These are phyloP conservation scores for Hyaloscypha bicolor DNA, from an alignment of 495 filamentous ascomycete species.

Conservation along the genomic window DNA sequence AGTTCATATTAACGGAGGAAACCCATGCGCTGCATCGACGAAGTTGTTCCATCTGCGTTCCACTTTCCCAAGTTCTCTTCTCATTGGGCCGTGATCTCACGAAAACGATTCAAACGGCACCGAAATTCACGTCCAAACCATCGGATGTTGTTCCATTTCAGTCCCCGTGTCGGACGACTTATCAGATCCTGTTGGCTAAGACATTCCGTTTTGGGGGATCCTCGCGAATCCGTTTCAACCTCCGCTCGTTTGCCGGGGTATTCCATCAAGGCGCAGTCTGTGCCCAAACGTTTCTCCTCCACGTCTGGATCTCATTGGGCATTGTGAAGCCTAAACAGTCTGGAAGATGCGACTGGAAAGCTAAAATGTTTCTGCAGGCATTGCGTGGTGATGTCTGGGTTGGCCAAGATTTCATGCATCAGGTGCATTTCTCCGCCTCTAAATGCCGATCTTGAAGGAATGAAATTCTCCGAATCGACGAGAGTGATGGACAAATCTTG, in stretches of 20 bases:
- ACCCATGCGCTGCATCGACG: neutral
- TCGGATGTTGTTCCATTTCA: conserved; percentile 9
- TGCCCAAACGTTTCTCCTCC: neutral
- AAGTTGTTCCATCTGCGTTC: neutral
- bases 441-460: neutral
- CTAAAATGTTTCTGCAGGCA: conserved; percentile 1
- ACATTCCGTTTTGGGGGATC: conserved; percentile 14
- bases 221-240: conserved; percentile 14
- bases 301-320: neutral
- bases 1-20: conserved; percentile 1
- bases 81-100: neutral
- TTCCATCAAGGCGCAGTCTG: neutral
- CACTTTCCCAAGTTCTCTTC: neutral
- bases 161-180: conserved; percentile 17
- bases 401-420: conserved; percentile 1
- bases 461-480: neutral
- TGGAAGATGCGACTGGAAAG: neutral
- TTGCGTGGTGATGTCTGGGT: neutral
- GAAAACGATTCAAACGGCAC: neutral
- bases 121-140: neutral
- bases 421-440: neutral
- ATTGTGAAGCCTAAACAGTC: neutral
- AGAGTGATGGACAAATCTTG: neutral
- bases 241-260: neutral
- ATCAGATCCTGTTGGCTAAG: neutral